Base-by-base conservation (phyloP, 2,329 filamentous ascomycete species). In the Aspergillus ruber region DNA sequence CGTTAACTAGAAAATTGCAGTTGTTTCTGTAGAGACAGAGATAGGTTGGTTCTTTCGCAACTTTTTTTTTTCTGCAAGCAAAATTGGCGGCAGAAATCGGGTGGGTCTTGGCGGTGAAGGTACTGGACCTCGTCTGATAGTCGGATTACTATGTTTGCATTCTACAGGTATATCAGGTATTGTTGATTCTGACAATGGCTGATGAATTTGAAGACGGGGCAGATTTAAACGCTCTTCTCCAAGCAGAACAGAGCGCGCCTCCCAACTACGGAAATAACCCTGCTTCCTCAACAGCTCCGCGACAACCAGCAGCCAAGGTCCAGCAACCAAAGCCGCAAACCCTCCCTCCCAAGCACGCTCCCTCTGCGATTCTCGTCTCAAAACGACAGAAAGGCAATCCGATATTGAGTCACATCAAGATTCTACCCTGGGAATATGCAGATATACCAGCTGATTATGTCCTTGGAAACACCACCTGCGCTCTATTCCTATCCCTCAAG, bases 391-490 rank as follows among this genome's bases (percentile, higher is more conserved):
- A 95, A 69, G 93, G 91, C 52, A 98, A 98, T 60, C 93, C 93
- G 0, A 86, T 97, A 43, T 74, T 98, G 25, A 86, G 88, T 46
- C 82, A 85, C 67, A 81, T 98, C 58, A 84, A 85, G 50, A 84
- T 86, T 1, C 77, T 94, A 49, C 81, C 90, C 0, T 98, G 93
- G 93, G 93, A 98, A 69, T 97, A 95, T 68, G 90, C 88, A 52
- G 91, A 97, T 62, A 95, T 95, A n/a, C 85, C 86, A 1, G 88
- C 91, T 27, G 93, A 98, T 71, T 98, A 94, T 66, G 85, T 91
- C 7, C 76, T 97, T 42, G 91, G 93, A 0, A 65, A 80, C 38
- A 95, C 90, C 0, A 95, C 90, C 6, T 95, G 91, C 61, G 90
- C 88, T 0, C 77, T 98, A 4, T 98, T 97, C 64, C 75, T 98